Percentiles rank a stretch among this genome's conserved stretches.
These are phyloP conservation scores for Plectranthus barbatus DNA, from an alignment of 257 asterid species.

Conservation along the genomic window DNA sequence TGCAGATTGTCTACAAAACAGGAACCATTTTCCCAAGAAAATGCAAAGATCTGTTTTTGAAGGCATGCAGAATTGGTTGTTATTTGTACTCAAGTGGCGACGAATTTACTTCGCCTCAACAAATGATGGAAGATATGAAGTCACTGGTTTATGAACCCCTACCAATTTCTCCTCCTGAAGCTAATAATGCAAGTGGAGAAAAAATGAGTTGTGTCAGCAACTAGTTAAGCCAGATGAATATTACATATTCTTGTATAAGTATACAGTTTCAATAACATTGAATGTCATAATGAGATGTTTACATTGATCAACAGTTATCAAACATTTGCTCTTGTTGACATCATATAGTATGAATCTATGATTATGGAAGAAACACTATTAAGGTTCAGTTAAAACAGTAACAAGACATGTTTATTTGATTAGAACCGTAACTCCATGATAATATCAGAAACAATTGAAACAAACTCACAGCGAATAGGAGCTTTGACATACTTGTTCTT, in stretches of 20 bases:
- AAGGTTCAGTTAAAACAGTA: background rate
- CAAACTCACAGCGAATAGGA: slow-evolving; percentile 46
- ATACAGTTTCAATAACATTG: background rate
- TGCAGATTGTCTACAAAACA: slow-evolving; percentile 21
- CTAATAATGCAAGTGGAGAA: background rate
- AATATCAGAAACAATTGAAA: background rate
- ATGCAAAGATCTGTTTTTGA: slow-evolving; percentile 27
- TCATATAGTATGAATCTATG: background rate
- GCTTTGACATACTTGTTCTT: slow-evolving; percentile 55
- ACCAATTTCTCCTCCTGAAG: background rate
- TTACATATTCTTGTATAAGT: background rate
- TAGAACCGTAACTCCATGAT: background rate
- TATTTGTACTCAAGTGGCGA: slow-evolving; percentile 21
- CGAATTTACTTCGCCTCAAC: slow-evolving; percentile 23
- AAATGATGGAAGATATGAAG: slow-evolving; percentile 23
- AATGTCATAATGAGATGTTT: background rate
- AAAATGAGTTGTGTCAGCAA: background rate
- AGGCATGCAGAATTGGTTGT: slow-evolving; percentile 15
- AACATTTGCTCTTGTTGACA: background rate
- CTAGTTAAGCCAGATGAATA: background rate
- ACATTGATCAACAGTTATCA: background rate
- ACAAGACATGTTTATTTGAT: background rate
- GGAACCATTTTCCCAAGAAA: slow-evolving; percentile 22
- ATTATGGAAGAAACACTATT: background rate
- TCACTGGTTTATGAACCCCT: slow-evolving; percentile 20